A percentile compares a stretch with the other conserved stretches of the same genome.
phyloP scores from a whole-genome alignment of 169 alveolate genomes.

The Plasmodium yoelii region DNA sequence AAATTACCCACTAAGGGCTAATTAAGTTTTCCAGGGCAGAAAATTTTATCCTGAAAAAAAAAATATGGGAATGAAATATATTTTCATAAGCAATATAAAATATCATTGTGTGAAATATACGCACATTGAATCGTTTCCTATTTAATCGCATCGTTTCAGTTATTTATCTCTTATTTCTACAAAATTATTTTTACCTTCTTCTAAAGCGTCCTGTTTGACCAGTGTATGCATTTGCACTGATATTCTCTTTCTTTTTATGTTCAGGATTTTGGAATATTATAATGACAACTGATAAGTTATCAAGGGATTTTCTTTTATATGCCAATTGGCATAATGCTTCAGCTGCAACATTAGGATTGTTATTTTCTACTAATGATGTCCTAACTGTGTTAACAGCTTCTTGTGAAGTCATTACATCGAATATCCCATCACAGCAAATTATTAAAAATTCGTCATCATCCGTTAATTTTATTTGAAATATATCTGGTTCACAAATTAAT shows the following conservation, averaged over 20 bases:
- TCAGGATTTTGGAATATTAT: constrained; percentile 81
- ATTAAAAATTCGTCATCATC: constrained; percentile 94
- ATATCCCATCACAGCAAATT: constrained; percentile 99
- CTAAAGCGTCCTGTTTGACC: constrained; percentile 47
- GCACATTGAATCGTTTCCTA: neutral
- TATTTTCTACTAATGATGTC: constrained; percentile 47
- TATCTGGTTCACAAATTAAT: constrained; percentile 96
- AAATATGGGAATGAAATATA: neutral
- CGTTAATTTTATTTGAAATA: constrained; percentile 87
- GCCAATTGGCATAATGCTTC: constrained; percentile 81
- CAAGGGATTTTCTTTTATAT: constrained; percentile 81
- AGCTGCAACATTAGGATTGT: constrained; percentile 81
- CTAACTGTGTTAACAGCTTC: constrained; percentile 93
- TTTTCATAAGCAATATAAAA: neutral
- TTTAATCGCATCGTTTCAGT: too few species aligned
- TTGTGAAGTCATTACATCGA: constrained; percentile 96
- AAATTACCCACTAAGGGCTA: constrained; percentile 9
- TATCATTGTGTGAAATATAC: neutral
- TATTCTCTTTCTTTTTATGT: constrained; percentile 22
- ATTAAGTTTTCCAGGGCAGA: constrained; percentile 63
- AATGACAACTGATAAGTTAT: constrained; percentile 82
- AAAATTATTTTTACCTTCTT: constrained; percentile 32
- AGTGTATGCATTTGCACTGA: constrained; percentile 12
- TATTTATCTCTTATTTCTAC: neutral
- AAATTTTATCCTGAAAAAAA: constrained; percentile 52